These are phyloP conservation scores for Coelastrella sp. DNA, from an alignment of 139 green algal genomes.

Conservation along the genomic window DNA sequence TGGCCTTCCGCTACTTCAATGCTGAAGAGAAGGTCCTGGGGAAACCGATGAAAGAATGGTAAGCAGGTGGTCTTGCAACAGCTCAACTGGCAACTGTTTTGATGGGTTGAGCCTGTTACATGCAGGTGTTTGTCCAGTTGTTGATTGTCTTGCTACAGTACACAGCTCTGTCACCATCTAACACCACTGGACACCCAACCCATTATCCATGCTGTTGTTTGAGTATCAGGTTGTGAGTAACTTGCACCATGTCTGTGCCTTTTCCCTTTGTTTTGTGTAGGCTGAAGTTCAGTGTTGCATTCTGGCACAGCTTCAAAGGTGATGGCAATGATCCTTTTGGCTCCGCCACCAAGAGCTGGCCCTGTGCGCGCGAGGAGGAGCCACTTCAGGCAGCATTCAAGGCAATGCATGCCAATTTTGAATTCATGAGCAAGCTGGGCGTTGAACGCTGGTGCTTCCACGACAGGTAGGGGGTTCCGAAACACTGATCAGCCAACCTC, in stretches of 20 bases:
- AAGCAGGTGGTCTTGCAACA: neutral
- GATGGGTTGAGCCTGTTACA: neutral
- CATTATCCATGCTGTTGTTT: neutral
- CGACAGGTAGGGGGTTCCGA: constrained; percentile 56
- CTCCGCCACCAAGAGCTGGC: constrained; percentile 58
- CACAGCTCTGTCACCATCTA: too few species aligned
- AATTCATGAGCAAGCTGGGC: constrained; percentile 79
- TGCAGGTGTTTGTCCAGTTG: too few species aligned
- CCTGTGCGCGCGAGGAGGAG: constrained; percentile 21
- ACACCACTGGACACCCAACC: neutral
- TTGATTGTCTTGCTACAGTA: too few species aligned
- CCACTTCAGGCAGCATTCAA: constrained; percentile 52
- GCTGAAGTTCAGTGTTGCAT: constrained; percentile 78
- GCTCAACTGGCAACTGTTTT: neutral
- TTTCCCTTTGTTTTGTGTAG: constrained; percentile 33
- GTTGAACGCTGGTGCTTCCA: constrained; percentile 85
- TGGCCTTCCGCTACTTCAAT: constrained; percentile 77
- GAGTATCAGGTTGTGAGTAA: too few species aligned
- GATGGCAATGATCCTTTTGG: constrained; percentile 81
- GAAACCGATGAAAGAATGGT: constrained; percentile 74
- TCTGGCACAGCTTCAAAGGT: constrained; percentile 81
- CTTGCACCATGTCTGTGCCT: too few species aligned
- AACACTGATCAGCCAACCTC: neutral
- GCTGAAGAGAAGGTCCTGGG: constrained; percentile 63
- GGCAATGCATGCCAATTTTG: constrained; percentile 78